Conservation (phyloP, 2,329 filamentous ascomycete genomes). For the Colletotrichum tropicicola region DNA sequence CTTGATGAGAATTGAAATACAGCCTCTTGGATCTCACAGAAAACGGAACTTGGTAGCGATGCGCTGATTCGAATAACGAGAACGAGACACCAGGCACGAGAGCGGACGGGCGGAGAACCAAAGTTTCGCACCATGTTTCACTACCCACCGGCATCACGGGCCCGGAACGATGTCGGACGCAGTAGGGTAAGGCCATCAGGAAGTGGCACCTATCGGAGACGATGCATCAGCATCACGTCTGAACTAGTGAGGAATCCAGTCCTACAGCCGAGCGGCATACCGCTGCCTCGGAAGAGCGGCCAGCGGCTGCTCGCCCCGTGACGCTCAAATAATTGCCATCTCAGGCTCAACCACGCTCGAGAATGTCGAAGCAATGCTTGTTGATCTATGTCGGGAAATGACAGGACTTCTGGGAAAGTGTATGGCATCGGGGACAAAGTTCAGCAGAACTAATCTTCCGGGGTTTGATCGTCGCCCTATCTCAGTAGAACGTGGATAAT, state of each 20-base stretch:
- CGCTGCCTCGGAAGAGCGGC: too few relatives aligned
- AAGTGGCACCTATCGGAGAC: background rate
- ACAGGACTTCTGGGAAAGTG: background rate
- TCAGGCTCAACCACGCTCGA: too few relatives aligned
- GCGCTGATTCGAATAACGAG: background rate
- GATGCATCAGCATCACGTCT: background rate
- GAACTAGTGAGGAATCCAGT: background rate
- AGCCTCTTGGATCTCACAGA: background rate
- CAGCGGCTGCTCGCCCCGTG: too few relatives aligned
- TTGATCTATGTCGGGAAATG: too few relatives aligned
- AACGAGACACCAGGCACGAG: background rate
- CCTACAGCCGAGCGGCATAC: background rate
- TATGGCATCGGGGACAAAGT: background rate
- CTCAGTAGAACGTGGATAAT: background rate
- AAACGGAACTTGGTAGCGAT: background rate
- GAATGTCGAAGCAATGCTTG: too few relatives aligned
- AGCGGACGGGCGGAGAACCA: constrained; percentile 4
- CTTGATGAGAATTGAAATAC: too few relatives aligned
- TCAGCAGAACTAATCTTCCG: background rate
- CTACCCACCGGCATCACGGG: background rate
- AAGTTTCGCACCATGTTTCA: constrained; percentile 28
- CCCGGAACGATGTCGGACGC: background rate
- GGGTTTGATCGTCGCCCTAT: background rate
- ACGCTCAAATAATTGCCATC: too few relatives aligned
- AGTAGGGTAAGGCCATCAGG: background rate